These are phyloP conservation scores for Exidia glandulosa DNA, from an alignment of 768 basidiomycete species.

Conservation along the genomic window DNA sequence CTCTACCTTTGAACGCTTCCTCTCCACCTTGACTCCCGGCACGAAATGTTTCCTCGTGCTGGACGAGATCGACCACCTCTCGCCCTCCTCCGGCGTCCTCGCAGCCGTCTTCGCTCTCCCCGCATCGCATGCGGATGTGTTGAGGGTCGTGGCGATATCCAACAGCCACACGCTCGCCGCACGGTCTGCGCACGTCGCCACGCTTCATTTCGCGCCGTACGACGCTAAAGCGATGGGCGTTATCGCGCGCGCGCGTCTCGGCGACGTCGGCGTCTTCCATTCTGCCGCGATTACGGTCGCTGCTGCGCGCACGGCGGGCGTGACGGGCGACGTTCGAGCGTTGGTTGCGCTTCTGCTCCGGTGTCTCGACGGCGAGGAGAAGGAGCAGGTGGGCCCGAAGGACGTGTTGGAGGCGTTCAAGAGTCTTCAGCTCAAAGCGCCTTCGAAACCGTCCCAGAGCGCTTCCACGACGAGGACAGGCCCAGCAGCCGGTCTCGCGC, in stretches of 20 bases:
- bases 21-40: constrained; percentile 28
- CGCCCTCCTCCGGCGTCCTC: constrained; percentile 39
- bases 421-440: constrained; percentile 6
- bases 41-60: constrained; percentile 72
- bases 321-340: constrained; percentile 74
- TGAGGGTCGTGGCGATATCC: constrained; percentile 76
- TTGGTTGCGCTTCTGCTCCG: constrained; percentile 72
- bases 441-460: constrained; percentile 20
- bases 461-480: constrained; percentile 9
- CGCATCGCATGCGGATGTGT: constrained; percentile 33
- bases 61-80: constrained; percentile 78
- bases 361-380: constrained; percentile 59
- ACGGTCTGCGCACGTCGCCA: constrained; percentile 32
- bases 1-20: not conserved
- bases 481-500: constrained; percentile 34
- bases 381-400: constrained; percentile 1
- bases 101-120: constrained; percentile 60
- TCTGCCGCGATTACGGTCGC: constrained; percentile 53
- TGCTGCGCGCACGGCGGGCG: constrained; percentile 68
- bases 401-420: not conserved
- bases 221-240: constrained; percentile 56
- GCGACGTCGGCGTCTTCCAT: constrained; percentile 43
- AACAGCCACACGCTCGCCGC: constrained; percentile 76
- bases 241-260: constrained; percentile 32
- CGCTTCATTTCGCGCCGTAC: constrained; percentile 76